phyloP scores from a whole-genome alignment of 1,284 basidiomycete species.

The Puccinia horiana region DNA sequence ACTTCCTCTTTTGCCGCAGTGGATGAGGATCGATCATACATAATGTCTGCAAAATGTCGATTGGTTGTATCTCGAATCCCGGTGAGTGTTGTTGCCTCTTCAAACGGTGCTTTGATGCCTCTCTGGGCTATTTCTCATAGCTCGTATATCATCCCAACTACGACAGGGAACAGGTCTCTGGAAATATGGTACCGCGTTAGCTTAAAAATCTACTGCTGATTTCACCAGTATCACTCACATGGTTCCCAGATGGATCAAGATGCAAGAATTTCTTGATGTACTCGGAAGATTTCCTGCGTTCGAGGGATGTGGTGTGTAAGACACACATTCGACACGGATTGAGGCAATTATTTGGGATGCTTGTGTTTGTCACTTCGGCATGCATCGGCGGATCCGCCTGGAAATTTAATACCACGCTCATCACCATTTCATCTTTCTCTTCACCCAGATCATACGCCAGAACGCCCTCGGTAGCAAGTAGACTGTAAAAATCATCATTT shows the following conservation, averaged over 20 bases:
- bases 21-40: neutral
- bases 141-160: neutral
- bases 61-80: neutral
- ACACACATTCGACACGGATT: constrained; percentile 8
- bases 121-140: neutral
- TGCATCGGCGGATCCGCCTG: neutral
- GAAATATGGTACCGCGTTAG: neutral
- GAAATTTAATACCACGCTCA: neutral
- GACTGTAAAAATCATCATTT: too few relatives aligned
- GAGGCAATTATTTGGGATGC: neutral
- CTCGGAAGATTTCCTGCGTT: neutral
- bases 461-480: neutral
- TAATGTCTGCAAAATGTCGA: neutral
- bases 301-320: neutral
- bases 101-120: neutral
- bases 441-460: neutral
- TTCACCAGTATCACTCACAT: neutral
- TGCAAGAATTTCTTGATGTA: neutral
- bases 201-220: too few relatives aligned
- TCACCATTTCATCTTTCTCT: neutral
- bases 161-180: neutral
- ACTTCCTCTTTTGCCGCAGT: neutral
- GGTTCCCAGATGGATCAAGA: neutral
- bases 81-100: neutral
- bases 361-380: constrained; percentile 10